A percentile compares a stretch with the other conserved stretches of the same genome.
These are phyloP conservation scores for Mycena venus DNA, from an alignment of 768 basidiomycete species.

Conservation along the genomic window DNA sequence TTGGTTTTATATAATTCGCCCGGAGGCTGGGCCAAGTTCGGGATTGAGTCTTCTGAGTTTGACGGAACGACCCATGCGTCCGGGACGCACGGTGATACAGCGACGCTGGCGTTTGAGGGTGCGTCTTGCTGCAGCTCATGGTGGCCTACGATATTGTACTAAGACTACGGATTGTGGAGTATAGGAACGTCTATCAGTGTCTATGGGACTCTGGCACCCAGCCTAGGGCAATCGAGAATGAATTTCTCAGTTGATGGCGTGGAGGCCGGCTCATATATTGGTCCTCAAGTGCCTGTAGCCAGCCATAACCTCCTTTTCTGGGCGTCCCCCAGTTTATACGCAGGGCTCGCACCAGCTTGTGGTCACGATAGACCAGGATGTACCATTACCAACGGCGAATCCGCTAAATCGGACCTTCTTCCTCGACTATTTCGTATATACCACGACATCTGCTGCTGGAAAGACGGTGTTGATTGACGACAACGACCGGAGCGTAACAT, in stretches of 20 bases:
- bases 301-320: background rate
- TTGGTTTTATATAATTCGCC: background rate
- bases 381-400: background rate
- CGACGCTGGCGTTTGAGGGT: background rate
- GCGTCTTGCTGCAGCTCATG: background rate
- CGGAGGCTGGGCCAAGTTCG: background rate
- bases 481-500: background rate
- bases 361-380: background rate
- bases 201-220: background rate
- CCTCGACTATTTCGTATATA: constrained; percentile 13
- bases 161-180: background rate
- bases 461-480: constrained; percentile 9
- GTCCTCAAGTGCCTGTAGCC: background rate
- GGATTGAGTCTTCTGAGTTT: background rate
- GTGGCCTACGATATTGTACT: background rate
- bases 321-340: background rate
- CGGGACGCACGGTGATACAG: background rate
- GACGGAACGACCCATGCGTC: background rate
- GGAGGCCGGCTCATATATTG: background rate
- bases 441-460: background rate
- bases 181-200: constrained; percentile 3
- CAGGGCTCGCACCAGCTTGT: background rate
- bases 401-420: background rate
- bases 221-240: background rate
- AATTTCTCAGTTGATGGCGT: background rate